Evolutionary conservation across 306 rosid species (phyloP), one percentile per base, ranked within the genome.

Genomic region (Geum urbanum): DNA sequence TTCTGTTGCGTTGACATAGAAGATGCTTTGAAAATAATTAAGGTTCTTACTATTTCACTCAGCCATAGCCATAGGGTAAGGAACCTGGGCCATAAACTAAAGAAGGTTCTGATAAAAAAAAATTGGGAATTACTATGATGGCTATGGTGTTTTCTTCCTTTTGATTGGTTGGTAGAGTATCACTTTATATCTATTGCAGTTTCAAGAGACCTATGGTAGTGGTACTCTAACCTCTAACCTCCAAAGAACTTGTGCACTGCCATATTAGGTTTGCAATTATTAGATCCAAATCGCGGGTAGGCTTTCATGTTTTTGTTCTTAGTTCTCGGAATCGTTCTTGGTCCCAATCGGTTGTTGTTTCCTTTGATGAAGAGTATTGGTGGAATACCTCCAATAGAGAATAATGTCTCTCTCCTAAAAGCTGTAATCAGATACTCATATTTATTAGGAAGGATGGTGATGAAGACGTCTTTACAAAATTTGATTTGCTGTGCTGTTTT

Each of bases 41-140:
- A 40, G 46, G 69, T 14, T 55, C 72, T 59, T 48, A 69, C 80
- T 43, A 68, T 82, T 72, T 72, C 35, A 9, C 67, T 71, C 78
- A 54, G 73, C 51, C 22, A 76, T 32, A 32, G 37, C 37, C 37
- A 32, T 32, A 32, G 74, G 77, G 59, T 10, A 69, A 57, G 67
- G 51, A 57, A 61, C 39, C 69, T 63, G 9, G 10, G 63, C 62
- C 68, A 18, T 63, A 44, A 14, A 72, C 51, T 53, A 64, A 74
- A 73, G 22, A 19, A 53, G 66, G 45, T 63, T 69, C 65, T 61
- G 58, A 39, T 58, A n/a, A 16, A 68, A n/a, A 16, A 68, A 50
- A 46, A 12, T 14, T 52, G 16, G 18, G 5, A 35, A 11, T 4
- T 18, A 8, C 13, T 6, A 53, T 9, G 27, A 32, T 53, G 55